Percentiles rank a stretch among this genome's conserved stretches.
Conservation (phyloP, 805 yeast genomes). For the Lipomyces sp. region DNA sequence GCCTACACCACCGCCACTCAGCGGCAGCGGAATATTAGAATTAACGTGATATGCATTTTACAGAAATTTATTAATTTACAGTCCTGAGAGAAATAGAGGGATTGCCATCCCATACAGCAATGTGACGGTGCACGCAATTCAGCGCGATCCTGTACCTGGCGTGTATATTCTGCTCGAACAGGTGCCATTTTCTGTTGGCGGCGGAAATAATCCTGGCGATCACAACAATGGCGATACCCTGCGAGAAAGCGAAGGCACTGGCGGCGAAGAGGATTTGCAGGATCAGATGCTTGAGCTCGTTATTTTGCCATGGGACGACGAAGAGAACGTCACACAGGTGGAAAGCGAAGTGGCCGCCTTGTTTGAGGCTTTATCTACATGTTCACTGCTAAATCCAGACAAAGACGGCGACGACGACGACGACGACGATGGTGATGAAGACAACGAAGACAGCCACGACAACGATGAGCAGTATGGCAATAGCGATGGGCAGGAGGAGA, state of each 20-base stretch:
- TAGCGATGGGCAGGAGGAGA: no score
- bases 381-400: constrained; percentile 10
- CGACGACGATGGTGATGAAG: not conserved
- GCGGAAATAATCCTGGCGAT: not conserved
- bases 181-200: constrained; percentile 2
- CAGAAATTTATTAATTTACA: constrained; percentile 8
- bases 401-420: not conserved
- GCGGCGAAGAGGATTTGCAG: not conserved
- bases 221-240: not conserved
- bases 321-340: not conserved
- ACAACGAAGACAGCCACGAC: no score
- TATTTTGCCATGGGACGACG: not conserved
- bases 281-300: constrained; percentile 2
- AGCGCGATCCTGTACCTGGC: constrained; percentile 11
- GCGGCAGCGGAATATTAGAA: not conserved
- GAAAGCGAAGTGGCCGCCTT: constrained; percentile 7
- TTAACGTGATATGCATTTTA: not conserved
- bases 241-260: not conserved
- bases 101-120: constrained; percentile 8
- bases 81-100: constrained; percentile 5
- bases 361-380: constrained; percentile 13
- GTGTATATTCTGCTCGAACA: constrained; percentile 22
- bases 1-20: no score
- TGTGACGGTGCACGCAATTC: constrained; percentile 22
- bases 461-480: no score